Evolutionary conservation across 2,329 filamentous ascomycete species (phyloP).

Genomic region (Penicillium sp.): DNA sequence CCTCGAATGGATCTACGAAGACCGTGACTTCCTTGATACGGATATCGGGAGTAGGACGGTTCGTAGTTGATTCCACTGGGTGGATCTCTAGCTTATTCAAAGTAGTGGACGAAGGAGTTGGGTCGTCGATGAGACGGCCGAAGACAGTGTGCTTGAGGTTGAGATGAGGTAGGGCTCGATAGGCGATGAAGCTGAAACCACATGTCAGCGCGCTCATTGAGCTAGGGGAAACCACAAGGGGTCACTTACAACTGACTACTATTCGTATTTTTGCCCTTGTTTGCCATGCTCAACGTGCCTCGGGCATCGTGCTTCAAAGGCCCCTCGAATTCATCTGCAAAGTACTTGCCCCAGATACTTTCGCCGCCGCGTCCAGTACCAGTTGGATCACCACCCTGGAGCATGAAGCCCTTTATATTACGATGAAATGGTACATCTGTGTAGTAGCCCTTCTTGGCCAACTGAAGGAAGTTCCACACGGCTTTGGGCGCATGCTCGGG

Average conservation of each 20-base stretch:
- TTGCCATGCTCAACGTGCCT: slow-evolving; percentile 86
- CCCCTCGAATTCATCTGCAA: slow-evolving; percentile 86
- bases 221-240: neutral
- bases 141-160: slow-evolving; percentile 98
- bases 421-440: slow-evolving; percentile 75
- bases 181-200: slow-evolving; percentile 65
- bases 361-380: slow-evolving; percentile 84
- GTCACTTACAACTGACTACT: slow-evolving; percentile 64
- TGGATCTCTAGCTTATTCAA: slow-evolving; percentile 68
- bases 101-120: slow-evolving; percentile 37
- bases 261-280: slow-evolving; percentile 97
- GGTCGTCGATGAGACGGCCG: slow-evolving; percentile 66
- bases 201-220: slow-evolving; percentile 1
- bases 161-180: slow-evolving; percentile 72
- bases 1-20: slow-evolving; percentile 89
- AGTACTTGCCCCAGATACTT: slow-evolving; percentile 89
- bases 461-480: slow-evolving; percentile 90
- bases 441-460: slow-evolving; percentile 87
- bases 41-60: slow-evolving; percentile 68
- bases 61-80: slow-evolving; percentile 61
- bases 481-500: slow-evolving; percentile 85
- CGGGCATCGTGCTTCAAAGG: slow-evolving; percentile 72
- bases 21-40: slow-evolving; percentile 73
- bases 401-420: slow-evolving; percentile 94
- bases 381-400: slow-evolving; percentile 89